Evolutionary conservation across 1,139 yeast genomes (phyloP), one percentile per base, ranked within the genome.

Genomic region (Taphrina sp.): DNA sequence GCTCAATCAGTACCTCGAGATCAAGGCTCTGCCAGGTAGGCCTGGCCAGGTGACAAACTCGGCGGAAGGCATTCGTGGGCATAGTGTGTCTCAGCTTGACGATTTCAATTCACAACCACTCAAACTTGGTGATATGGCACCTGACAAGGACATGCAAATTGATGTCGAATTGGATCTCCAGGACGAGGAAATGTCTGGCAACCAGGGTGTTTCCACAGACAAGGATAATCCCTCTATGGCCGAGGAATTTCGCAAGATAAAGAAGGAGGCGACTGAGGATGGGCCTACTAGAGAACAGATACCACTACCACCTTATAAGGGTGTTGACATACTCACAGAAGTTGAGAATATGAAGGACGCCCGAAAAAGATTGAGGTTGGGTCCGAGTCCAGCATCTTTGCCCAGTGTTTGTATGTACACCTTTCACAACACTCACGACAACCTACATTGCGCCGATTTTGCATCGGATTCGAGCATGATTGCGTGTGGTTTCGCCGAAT

Each of bases 361-460:
- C 4, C 76, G 95, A 60, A 80, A 85, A 42, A 80, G 85, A 61
- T 80, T 92, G 52, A 77, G 76, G 61, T 70, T 92, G 55, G 80
- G 78, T 29, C 70, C 81, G 1, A 71, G 81, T 26, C 96, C 87
- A 69, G 85, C 95, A 0, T 75, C 88, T 26, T 79, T 94, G 24
- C 99, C 99, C 10, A 85, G 95, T 58, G 95, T 92, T 37, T 92
- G 98, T 70, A 88, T 92, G 96, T 94, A 92, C 72, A 92, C 98
- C 0, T 90, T 94, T 73, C 98, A 92, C 74, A 92, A 94, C 70
- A 86, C 97, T 7, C 59, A 64, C 67, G 85, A 86, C 62, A 95
- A 86, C 60, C 75, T 92, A 76, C 86, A 95, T 17, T 81, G 89
- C 57, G 69, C 92, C 53, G 86, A 83, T 60, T 90, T 90, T 71